These are phyloP conservation scores for Trypanosoma platydactyli DNA, from an alignment of 208 protist species.

Conservation along the genomic window DNA sequence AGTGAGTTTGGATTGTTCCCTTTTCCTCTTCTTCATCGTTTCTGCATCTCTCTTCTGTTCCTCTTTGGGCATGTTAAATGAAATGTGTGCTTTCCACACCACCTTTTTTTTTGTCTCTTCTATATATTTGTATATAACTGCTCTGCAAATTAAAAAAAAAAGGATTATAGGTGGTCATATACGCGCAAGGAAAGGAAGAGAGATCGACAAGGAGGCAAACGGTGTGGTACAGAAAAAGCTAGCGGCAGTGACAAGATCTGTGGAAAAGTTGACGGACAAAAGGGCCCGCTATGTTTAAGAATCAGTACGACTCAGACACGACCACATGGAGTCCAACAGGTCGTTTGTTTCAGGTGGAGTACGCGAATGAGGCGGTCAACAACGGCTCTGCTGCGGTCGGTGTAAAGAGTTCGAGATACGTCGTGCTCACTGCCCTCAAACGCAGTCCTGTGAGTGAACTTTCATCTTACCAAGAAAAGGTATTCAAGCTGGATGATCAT, in stretches of 20 bases:
- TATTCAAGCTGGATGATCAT: conserved; percentile 98
- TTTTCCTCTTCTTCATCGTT: too few species aligned
- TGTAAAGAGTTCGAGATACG: conserved; percentile 94
- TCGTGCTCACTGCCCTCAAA: conserved; percentile 95
- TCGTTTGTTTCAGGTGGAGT: conserved; percentile 98
- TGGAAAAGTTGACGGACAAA: conserved; percentile 8
- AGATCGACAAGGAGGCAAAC: conserved; percentile 9
- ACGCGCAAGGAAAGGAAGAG: background rate
- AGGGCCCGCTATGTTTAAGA: conserved; percentile 73
- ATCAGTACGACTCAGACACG: conserved; percentile 98
- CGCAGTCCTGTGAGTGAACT: conserved; percentile 93
- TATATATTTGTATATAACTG: background rate
- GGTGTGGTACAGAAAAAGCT: background rate
- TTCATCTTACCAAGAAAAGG: conserved; percentile 98
- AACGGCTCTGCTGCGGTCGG: conserved; percentile 98
- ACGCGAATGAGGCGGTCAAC: conserved; percentile 99
- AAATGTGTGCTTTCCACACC: too few species aligned
- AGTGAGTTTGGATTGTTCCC: too few species aligned
- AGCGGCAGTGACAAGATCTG: background rate
- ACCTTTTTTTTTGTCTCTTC: too few species aligned
- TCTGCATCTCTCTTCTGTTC: too few species aligned
- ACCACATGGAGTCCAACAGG: conserved; percentile 98
- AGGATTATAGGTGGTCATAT: background rate
- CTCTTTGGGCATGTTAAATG: too few species aligned
- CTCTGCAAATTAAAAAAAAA: background rate